A percentile compares a stretch with the other conserved stretches of the same genome.
Evolutionary conservation across 805 yeast species (phyloP).

Genomic region (Schwanniomyces occidentalis): DNA sequence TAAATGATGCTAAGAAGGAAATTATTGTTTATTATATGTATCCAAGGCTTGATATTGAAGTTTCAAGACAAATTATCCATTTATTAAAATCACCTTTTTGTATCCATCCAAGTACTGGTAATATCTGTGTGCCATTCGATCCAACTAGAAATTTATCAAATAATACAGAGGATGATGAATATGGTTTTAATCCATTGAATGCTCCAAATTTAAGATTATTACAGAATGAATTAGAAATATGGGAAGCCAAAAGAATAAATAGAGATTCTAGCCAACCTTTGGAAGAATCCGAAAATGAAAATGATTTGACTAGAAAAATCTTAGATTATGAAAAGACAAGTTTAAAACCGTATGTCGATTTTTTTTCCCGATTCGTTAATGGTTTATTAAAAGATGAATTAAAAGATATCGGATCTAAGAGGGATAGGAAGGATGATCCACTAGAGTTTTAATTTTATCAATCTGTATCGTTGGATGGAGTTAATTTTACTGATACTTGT

Average conservation of each 20-base stretch:
- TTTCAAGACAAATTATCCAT: slow-evolving; percentile 85
- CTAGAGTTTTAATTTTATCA: slow-evolving; percentile 30
- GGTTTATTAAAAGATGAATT: slow-evolving; percentile 57
- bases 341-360: slow-evolving; percentile 67
- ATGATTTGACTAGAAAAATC: slow-evolving; percentile 15
- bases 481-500: too few species aligned
- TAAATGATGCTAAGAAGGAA: slow-evolving; percentile 76
- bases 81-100: slow-evolving; percentile 95
- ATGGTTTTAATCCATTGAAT: slow-evolving; percentile 70
- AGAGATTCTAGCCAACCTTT: slow-evolving; percentile 25
- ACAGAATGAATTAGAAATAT: slow-evolving; percentile 61
- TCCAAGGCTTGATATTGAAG: slow-evolving; percentile 92
- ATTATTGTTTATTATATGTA: slow-evolving; percentile 76
- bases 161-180: slow-evolving; percentile 35
- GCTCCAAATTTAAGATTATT: slow-evolving; percentile 75
- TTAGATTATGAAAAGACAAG: slow-evolving; percentile 64
- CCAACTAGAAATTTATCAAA: slow-evolving; percentile 40
- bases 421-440: slow-evolving; percentile 34
- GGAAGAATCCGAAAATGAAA: slow-evolving; percentile 22
- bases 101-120: slow-evolving; percentile 94
- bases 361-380: slow-evolving; percentile 63
- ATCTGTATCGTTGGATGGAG: too few species aligned
- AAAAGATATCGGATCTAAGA: slow-evolving; percentile 25
- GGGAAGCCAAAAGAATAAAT: slow-evolving; percentile 37
- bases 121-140: slow-evolving; percentile 88